Evolutionary conservation across 2,329 filamentous ascomycete genomes (phyloP).

Genomic region (Fusarium staphyleae): DNA sequence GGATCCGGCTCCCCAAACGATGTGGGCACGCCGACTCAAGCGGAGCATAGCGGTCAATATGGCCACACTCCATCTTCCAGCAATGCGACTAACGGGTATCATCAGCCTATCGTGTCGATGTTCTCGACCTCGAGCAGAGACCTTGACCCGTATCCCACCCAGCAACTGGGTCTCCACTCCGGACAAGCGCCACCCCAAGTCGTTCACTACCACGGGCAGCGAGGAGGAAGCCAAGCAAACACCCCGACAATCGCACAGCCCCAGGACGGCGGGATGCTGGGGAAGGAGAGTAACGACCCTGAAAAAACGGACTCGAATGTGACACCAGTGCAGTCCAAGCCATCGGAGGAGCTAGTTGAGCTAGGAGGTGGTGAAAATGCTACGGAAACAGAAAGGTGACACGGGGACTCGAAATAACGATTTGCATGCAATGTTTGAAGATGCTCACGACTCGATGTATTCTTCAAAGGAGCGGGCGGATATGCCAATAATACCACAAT

Average conservation of each 20-base stretch:
- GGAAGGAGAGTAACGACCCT: conserved; percentile 59
- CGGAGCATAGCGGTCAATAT: conserved; percentile 58
- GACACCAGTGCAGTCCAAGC: conserved; percentile 48
- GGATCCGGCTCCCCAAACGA: conserved; percentile 61
- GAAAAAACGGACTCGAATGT: conserved; percentile 49
- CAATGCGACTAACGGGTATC: conserved; percentile 66
- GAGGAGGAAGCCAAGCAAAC: conserved; percentile 71
- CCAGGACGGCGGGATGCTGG: conserved; percentile 55
- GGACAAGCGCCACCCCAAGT: conserved; percentile 71
- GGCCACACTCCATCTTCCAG: conserved; percentile 57
- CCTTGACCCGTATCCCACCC: conserved; percentile 71
- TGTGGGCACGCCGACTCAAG: conserved; percentile 66
- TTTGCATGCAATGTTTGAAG: conserved; percentile 39
- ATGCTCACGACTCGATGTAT: conserved; percentile 40
- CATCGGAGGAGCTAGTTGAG: conserved; percentile 30
- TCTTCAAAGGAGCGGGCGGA: conserved; percentile 29
- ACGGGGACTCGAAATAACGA: conserved; percentile 28
- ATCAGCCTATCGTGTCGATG: conserved; percentile 71
- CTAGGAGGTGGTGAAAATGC: conserved; percentile 20
- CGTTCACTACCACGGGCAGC: conserved; percentile 71
- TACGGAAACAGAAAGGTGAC: conserved; percentile 42
- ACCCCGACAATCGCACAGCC: conserved; percentile 65
- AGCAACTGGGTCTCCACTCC: conserved; percentile 67
- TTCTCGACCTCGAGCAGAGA: conserved; percentile 76
- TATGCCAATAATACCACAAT: conserved; percentile 41